Evolutionary conservation across 305 asterid species (phyloP).

Genomic region (Plantago rigida): DNA sequence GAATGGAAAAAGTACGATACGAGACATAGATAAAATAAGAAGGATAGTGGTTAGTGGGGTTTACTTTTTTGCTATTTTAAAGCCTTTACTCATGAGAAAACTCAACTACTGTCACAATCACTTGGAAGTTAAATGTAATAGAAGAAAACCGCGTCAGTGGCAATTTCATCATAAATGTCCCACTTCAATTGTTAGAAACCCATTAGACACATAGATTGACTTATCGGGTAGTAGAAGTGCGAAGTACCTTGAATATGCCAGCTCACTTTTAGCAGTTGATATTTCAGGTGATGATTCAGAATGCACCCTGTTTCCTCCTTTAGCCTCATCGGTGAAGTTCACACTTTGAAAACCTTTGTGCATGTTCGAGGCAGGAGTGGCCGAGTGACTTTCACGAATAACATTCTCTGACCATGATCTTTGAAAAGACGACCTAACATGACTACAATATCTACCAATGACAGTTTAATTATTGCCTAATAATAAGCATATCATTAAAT

Average conservation of each 20-base stretch:
- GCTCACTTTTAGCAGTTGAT: conserved; percentile 48
- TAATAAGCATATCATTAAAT: conserved; percentile 7
- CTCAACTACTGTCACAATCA: no score
- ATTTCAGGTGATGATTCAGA: conserved; percentile 71
- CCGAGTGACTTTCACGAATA: conserved; percentile 50
- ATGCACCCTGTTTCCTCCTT: conserved; percentile 39
- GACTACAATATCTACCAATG: not conserved
- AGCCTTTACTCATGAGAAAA: no score
- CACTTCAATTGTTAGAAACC: no score
- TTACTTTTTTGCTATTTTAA: no score
- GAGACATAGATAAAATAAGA: no score
- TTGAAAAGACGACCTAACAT: conserved; percentile 53
- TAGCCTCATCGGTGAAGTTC: conserved; percentile 33
- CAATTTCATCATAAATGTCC: no score
- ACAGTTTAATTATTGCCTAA: conserved; percentile 10
- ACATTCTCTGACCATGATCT: conserved; percentile 83
- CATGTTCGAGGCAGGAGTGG: conserved; percentile 34
- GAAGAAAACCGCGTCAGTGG: no score
- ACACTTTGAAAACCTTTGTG: conserved; percentile 36
- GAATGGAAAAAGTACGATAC: no score
- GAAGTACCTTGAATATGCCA: conserved; percentile 61
- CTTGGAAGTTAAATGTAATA: no score
- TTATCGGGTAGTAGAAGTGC: not conserved
- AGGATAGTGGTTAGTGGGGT: no score
- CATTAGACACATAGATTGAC: no score